Evolutionary conservation across 768 basidiomycete genomes (phyloP), one percentile per base, ranked within the genome.

Genomic region (Tephrocybe sp.): DNA sequence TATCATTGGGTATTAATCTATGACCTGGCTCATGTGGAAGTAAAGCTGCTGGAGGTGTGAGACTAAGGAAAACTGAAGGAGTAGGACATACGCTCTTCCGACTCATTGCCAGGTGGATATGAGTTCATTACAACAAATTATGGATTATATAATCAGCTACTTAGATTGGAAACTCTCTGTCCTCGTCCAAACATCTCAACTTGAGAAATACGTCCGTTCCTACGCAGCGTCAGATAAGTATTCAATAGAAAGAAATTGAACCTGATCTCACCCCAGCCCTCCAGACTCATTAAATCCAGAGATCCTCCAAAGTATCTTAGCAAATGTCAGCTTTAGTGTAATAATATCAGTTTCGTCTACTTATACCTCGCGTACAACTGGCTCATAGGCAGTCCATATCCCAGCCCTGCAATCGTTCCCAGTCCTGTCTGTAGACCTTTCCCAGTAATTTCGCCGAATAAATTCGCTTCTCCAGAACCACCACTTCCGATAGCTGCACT

Each of bases 331-430:
- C 16, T 13, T 5, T 41, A 26, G 13, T 33, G 20, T 8, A 33
- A 4, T 48, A 11, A 8, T 8, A 3, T 26, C 23, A 5, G 11
- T 34, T n/a, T 2, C 16, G 39, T 14, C 19, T 31, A 63, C 75
- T n/a, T n/a, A 48, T 53, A 83, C 78, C 72, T 81, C 13, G 86
- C 83, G 59, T 89, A 88, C 42, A 89, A 64, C 50, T 76, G 76
- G 65, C 86, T 88, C 88, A 90, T 89, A 10, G 87, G 88, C 47
- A 90, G 68, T 1, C 92, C 92, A 56, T 93, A 95, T 2, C 92
- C 92, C 26, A 95, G 68, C 0, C 92, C 92, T 6, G 92, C 92
- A 51, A 95, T 88, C 3, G 90, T 91, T n/a, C 92, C 92, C 61
- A 93, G 71, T 12, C 89, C 89, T 8, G 82, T 83, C 62, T 90